phyloP scores from a whole-genome alignment of 805 yeast genomes.

The Lachancea waltii region DNA sequence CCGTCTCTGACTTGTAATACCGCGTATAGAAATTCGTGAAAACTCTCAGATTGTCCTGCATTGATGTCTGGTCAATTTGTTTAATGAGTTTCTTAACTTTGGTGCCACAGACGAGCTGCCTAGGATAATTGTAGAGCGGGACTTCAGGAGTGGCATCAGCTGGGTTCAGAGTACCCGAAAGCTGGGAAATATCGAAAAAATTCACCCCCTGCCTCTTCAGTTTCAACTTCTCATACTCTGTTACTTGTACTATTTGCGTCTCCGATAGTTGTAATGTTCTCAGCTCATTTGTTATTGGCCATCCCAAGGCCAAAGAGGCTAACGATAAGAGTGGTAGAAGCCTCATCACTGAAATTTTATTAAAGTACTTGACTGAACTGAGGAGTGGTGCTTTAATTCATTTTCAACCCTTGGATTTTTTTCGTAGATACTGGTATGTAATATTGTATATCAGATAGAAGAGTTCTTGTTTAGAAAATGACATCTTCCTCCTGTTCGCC shows the following conservation, averaged over 20 bases:
- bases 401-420: not conserved
- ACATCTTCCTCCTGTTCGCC: constrained; percentile 42
- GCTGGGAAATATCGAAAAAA: constrained; percentile 60
- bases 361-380: no score
- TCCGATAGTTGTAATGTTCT: constrained; percentile 24
- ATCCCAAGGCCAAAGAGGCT: not conserved
- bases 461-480: constrained; percentile 30
- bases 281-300: constrained; percentile 9
- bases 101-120: constrained; percentile 31
- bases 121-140: constrained; percentile 46
- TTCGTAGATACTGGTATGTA: not conserved
- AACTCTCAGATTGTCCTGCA: constrained; percentile 49
- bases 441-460: not conserved
- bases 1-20: constrained; percentile 67
- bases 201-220: constrained; percentile 42
- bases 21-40: constrained; percentile 70
- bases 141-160: constrained; percentile 20
- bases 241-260: constrained; percentile 24
- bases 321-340: not conserved
- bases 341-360: constrained; percentile 3
- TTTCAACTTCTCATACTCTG: constrained; percentile 40
- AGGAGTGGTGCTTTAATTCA: no score
- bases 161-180: constrained; percentile 18
- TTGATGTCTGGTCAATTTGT: constrained; percentile 40
- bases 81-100: constrained; percentile 38